Percentiles rank a stretch among this genome's conserved stretches.
Conservation (phyloP, 352 stramenopile genomes). For the Phytopythium vexans region DNA sequence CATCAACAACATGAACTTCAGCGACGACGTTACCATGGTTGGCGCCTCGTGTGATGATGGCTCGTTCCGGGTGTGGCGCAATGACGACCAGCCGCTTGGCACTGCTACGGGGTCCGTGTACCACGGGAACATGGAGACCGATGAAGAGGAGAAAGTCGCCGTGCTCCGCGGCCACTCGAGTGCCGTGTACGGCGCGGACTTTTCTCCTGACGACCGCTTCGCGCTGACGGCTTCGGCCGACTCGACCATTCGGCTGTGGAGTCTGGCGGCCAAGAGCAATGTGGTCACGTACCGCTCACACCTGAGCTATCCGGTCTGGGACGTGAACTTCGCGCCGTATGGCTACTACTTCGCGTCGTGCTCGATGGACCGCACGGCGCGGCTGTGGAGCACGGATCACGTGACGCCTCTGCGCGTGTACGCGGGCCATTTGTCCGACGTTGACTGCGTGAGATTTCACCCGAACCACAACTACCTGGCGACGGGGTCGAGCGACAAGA, state of each 20-base stretch:
- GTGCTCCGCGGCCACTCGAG: slow-evolving; percentile 72
- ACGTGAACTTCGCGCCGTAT: slow-evolving; percentile 81
- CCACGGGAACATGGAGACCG: slow-evolving; percentile 38
- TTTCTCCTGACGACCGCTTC: slow-evolving; percentile 86
- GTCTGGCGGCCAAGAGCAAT: slow-evolving; percentile 76
- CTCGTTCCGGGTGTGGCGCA: slow-evolving; percentile 80
- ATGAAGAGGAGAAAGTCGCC: slow-evolving; percentile 69
- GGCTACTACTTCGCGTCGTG: slow-evolving; percentile 96
- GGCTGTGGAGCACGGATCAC: slow-evolving; percentile 93
- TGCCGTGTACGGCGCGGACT: slow-evolving; percentile 82
- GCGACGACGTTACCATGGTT: slow-evolving; percentile 72
- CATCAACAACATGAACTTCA: slow-evolving; percentile 84
- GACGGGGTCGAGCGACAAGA: slow-evolving; percentile 94
- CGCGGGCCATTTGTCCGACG: slow-evolving; percentile 90
- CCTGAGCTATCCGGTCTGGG: slow-evolving; percentile 87
- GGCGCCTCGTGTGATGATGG: slow-evolving; percentile 67
- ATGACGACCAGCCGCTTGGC: slow-evolving; percentile 73
- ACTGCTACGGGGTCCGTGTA: slow-evolving; percentile 57
- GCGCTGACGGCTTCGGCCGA: slow-evolving; percentile 79
- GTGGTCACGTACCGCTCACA: slow-evolving; percentile 76
- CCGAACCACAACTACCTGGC: slow-evolving; percentile 96
- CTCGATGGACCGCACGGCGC: slow-evolving; percentile 91
- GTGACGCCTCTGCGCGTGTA: slow-evolving; percentile 91
- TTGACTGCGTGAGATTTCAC: slow-evolving; percentile 92
- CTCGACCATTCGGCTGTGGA: slow-evolving; percentile 83